phyloP scores from a whole-genome alignment of 2,329 filamentous ascomycete species.

The Cytospora piceae region DNA sequence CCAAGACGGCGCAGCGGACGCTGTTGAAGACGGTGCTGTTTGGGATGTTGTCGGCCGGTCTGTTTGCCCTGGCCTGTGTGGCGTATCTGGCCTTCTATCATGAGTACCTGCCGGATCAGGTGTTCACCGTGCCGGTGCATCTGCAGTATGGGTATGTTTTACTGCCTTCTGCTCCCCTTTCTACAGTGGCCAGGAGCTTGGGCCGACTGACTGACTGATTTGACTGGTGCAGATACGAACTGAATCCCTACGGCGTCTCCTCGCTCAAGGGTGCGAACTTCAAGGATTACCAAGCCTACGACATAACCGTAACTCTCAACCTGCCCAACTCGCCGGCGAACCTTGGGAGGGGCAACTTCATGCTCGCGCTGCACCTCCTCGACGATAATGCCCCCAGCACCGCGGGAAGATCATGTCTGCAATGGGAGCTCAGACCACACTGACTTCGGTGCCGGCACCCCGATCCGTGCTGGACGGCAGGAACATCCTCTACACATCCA shows the following conservation, averaged over 20 bases:
- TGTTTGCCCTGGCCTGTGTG: constrained; percentile 53
- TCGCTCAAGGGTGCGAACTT: constrained; percentile 55
- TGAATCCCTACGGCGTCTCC: constrained; percentile 58
- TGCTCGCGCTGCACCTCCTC: constrained; percentile 79
- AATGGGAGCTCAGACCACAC: constrained; percentile 32
- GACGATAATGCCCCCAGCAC: constrained; percentile 41
- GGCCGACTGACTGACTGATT: not conserved
- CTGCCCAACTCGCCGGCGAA: constrained; percentile 82
- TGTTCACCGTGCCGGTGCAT: constrained; percentile 56
- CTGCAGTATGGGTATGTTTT: constrained; percentile 60
- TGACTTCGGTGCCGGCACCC: constrained; percentile 26
- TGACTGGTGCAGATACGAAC: constrained; percentile 44
- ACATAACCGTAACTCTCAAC: constrained; percentile 74
- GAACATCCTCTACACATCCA: constrained; percentile 62
- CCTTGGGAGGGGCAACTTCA: constrained; percentile 84
- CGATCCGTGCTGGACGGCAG: constrained; percentile 43
- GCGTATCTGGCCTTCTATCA: constrained; percentile 59
- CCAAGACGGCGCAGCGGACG: constrained; percentile 54
- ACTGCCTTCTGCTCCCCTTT: not conserved
- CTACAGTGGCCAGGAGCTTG: not conserved
- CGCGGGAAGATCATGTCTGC: constrained; percentile 11
- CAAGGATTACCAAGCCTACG: constrained; percentile 78
- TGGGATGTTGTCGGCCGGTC: constrained; percentile 44
- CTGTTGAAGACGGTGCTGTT: constrained; percentile 54
- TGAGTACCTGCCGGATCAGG: constrained; percentile 59